These are phyloP conservation scores for Monilinia fructicola DNA, from an alignment of 2,329 filamentous ascomycete genomes.

Conservation along the genomic window DNA sequence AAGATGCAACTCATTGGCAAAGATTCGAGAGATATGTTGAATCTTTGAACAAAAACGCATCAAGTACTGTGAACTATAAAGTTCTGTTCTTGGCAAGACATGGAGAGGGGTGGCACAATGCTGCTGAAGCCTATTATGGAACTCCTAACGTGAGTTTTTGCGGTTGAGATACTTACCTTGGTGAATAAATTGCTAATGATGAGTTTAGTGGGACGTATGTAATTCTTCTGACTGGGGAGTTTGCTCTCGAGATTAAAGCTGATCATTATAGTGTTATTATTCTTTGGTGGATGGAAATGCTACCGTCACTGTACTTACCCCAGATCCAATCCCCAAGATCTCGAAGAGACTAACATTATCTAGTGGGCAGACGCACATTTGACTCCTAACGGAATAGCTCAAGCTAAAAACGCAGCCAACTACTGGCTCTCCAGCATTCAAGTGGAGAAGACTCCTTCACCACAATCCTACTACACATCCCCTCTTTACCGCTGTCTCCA, in stretches of 20 bases:
- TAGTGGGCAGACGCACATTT: constrained; percentile 65
- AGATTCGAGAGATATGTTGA: constrained; percentile 60
- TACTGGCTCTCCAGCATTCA: constrained; percentile 59
- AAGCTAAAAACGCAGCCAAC: constrained; percentile 57
- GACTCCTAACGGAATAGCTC: constrained; percentile 54
- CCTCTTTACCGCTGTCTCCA: constrained; percentile 62
- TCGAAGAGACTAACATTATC: background rate
- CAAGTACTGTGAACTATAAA: constrained; percentile 58
- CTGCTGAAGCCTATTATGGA: constrained; percentile 64
- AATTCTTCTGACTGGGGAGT: background rate
- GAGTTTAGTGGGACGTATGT: constrained; percentile 58
- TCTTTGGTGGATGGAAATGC: constrained; percentile 62
- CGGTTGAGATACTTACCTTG: background rate
- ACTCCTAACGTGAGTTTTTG: constrained; percentile 49
- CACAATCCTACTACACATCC: constrained; percentile 63
- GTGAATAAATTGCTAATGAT: background rate
- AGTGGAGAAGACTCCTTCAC: constrained; percentile 56
- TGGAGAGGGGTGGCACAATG: constrained; percentile 30
- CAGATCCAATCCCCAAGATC: background rate
- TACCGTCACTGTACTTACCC: constrained; percentile 45
- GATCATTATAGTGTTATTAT: constrained; percentile 59
- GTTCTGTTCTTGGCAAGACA: constrained; percentile 57
- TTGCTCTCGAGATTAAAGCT: background rate
- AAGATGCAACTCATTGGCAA: constrained; percentile 60
- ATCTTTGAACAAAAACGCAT: constrained; percentile 50